These are phyloP conservation scores for Aspergillus cristatus DNA, from an alignment of 495 filamentous ascomycete species.

Conservation along the genomic window DNA sequence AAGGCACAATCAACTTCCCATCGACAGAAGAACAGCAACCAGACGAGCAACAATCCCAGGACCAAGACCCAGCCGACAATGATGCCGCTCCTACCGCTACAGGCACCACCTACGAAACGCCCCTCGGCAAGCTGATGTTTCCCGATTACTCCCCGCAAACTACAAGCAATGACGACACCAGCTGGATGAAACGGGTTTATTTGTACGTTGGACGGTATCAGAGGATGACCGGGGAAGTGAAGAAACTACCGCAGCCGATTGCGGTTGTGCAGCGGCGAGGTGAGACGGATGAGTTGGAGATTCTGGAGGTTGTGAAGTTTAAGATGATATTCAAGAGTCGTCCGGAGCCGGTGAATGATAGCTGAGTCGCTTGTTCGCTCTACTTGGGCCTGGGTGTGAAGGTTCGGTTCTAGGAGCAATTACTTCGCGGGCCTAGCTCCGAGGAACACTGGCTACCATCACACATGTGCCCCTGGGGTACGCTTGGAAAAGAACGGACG, in stretches of 20 bases:
- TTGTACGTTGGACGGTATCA: slow-evolving; percentile 86
- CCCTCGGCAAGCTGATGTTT: slow-evolving; percentile 69
- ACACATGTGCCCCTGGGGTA: too few relatives aligned
- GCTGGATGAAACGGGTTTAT: slow-evolving; percentile 85
- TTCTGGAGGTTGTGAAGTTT: slow-evolving; percentile 80
- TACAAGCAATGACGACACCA: slow-evolving; percentile 38
- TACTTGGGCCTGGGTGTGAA: too few relatives aligned
- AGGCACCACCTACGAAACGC: slow-evolving; percentile 31
- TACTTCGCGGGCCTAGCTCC: too few relatives aligned
- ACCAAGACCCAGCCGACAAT: slow-evolving; percentile 8
- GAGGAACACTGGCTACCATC: too few relatives aligned
- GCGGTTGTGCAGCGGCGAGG: slow-evolving; percentile 58
- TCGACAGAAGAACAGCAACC: slow-evolving; percentile 12
- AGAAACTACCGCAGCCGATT: slow-evolving; percentile 68
- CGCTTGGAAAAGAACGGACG: too few relatives aligned
- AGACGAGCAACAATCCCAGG: slow-evolving; percentile 1
- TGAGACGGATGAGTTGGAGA: slow-evolving; percentile 45
- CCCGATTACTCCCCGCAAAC: slow-evolving; percentile 54
- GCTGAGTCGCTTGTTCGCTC: slow-evolving; percentile 9
- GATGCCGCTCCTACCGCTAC: slow-evolving; percentile 8
- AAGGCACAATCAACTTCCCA: slow-evolving; percentile 70
- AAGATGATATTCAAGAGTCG: slow-evolving; percentile 81
- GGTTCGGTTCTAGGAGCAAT: too few relatives aligned
- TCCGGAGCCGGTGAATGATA: slow-evolving; percentile 71
- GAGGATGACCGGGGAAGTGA: slow-evolving; percentile 81